Conservation (phyloP, 257 asterid species). For the Primulina huaijiensis region DNA sequence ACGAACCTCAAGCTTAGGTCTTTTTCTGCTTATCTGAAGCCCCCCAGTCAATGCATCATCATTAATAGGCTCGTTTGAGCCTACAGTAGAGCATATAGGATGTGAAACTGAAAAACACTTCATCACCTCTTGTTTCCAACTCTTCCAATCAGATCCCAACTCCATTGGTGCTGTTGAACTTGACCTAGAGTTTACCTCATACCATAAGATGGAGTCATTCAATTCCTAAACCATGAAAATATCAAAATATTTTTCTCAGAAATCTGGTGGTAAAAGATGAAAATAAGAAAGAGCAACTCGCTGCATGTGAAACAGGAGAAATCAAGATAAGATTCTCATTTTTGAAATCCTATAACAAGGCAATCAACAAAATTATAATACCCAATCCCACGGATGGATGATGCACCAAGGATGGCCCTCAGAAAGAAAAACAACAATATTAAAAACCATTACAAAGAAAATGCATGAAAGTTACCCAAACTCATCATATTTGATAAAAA, state of each 20-base stretch:
- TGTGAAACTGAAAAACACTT: conserved; percentile 80
- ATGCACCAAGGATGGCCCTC: background rate
- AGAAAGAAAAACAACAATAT: background rate
- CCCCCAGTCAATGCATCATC: conserved; percentile 46
- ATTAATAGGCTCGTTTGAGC: conserved; percentile 41
- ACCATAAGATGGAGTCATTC: conserved; percentile 75
- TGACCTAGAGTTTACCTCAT: conserved; percentile 59
- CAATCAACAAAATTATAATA: conserved; percentile 11
- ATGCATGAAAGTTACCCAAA: background rate
- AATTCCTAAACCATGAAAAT: conserved; percentile 57
- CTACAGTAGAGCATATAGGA: conserved; percentile 43
- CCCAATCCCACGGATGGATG: background rate
- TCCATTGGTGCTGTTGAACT: conserved; percentile 48
- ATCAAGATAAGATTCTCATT: conserved; percentile 6
- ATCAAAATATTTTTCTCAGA: conserved; percentile 11
- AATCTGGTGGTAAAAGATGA: background rate
- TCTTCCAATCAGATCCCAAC: conserved; percentile 68
- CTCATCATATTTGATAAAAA: background rate
- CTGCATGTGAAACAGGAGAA: conserved; percentile 5
- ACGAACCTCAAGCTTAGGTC: conserved; percentile 97
- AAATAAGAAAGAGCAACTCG: conserved; percentile 6
- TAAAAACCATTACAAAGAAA: conserved; percentile 1
- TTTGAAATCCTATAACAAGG: conserved; percentile 15
- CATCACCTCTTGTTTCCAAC: conserved; percentile 89
- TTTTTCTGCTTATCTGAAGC: conserved; percentile 64